phyloP scores from a whole-genome alignment of 257 asterid genomes.

The Primulina eburnea region DNA sequence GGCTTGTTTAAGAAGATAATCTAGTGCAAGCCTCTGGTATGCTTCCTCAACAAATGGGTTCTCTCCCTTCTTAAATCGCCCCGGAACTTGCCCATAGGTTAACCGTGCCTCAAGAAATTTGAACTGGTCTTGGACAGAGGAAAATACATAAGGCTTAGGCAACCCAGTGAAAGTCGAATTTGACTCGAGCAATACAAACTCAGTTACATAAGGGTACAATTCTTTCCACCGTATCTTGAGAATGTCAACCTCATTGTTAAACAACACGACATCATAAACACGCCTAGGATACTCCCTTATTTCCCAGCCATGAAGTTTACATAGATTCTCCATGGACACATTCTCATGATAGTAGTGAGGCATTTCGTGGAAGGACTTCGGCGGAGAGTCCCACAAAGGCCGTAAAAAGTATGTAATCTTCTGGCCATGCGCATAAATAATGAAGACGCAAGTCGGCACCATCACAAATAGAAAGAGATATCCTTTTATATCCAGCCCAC shows the following conservation, averaged over 20 bases:
- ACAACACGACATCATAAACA: conserved; percentile 75
- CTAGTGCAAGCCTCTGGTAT: conserved; percentile 34
- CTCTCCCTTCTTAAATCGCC: conserved; percentile 67
- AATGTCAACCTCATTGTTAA: conserved; percentile 75
- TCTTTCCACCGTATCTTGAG: conserved; percentile 81
- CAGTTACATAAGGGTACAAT: conserved; percentile 47
- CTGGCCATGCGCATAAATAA: conserved; percentile 68
- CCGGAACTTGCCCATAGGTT: conserved; percentile 75
- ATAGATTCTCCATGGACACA: conserved; percentile 69
- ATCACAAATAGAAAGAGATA: conserved; percentile 52
- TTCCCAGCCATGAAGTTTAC: conserved; percentile 84
- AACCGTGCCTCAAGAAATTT: conserved; percentile 61
- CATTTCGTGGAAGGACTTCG: conserved; percentile 70
- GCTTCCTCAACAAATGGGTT: conserved; percentile 87
- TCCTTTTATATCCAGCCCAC: conserved; percentile 60
- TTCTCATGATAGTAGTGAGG: conserved; percentile 81
- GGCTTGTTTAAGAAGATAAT: conserved; percentile 70
- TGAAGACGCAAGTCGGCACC: conserved; percentile 51
- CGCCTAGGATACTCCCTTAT: conserved; percentile 78
- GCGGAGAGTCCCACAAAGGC: conserved; percentile 81
- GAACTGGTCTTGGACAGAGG: conserved; percentile 46
- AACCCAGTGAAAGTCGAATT: conserved; percentile 82
- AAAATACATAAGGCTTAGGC: conserved; percentile 60
- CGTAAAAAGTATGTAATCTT: conserved; percentile 28
- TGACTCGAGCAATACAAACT: conserved; percentile 51